Evolutionary conservation across 2,329 filamentous ascomycete genomes (phyloP).

Genomic region (Ceratocystis alfenasii): DNA sequence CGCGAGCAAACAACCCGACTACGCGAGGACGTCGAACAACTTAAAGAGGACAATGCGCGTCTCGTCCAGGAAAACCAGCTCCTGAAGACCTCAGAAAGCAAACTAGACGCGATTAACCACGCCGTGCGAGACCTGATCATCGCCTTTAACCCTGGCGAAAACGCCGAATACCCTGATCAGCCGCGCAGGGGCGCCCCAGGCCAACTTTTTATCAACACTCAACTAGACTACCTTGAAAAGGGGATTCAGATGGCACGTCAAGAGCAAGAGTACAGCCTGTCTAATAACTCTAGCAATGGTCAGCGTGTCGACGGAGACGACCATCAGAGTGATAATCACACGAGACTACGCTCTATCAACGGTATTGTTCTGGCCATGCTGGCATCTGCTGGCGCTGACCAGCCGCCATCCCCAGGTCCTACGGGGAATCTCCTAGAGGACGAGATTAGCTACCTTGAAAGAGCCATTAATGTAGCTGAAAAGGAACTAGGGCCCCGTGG

Average conservation of each 20-base stretch:
- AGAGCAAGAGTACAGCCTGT: slow-evolving; percentile 38
- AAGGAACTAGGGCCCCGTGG: slow-evolving; percentile 20
- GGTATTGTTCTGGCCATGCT: slow-evolving; percentile 51
- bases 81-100: slow-evolving; percentile 51
- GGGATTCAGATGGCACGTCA: slow-evolving; percentile 49
- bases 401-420: slow-evolving; percentile 47
- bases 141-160: slow-evolving; percentile 46
- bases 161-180: slow-evolving; percentile 33
- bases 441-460: slow-evolving; percentile 57
- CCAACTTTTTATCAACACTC: slow-evolving; percentile 39
- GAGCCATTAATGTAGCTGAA: slow-evolving; percentile 30
- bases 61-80: slow-evolving; percentile 36
- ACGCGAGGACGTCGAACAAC: slow-evolving; percentile 36
- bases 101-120: slow-evolving; percentile 55
- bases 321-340: slow-evolving; percentile 34
- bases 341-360: slow-evolving; percentile 51
- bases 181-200: slow-evolving; percentile 27
- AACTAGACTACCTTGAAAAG: slow-evolving; percentile 61
- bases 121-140: slow-evolving; percentile 56
- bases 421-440: slow-evolving; percentile 48
- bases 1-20: slow-evolving; percentile 43
- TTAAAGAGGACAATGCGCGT: slow-evolving; percentile 36
- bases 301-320: slow-evolving; percentile 8
- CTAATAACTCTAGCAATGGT: slow-evolving; percentile 3
- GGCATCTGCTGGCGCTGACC: slow-evolving; percentile 35